These are phyloP conservation scores for Plasmodium fragile DNA, from an alignment of 169 alveolate genomes.

Conservation along the genomic window DNA sequence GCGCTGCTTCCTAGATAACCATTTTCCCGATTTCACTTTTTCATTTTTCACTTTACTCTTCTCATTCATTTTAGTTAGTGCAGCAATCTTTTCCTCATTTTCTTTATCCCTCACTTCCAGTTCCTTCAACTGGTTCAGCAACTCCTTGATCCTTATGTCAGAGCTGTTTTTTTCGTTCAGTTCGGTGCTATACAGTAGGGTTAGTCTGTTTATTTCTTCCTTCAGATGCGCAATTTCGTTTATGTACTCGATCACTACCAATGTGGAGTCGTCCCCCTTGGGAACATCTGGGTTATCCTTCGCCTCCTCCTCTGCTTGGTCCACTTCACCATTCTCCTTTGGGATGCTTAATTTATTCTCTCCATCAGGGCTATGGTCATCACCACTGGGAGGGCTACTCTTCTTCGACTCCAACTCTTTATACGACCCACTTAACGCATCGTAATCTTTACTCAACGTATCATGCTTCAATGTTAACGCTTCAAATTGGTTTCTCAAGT, in stretches of 20 bases:
- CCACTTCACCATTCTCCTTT: neutral
- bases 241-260: neutral
- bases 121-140: slow-evolving; percentile 3
- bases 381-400: neutral
- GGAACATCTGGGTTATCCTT: neutral
- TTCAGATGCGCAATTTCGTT: slow-evolving; percentile 33
- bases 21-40: neutral
- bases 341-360: neutral
- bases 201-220: slow-evolving; percentile 49
- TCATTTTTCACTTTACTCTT: slow-evolving; percentile 3
- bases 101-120: slow-evolving; percentile 14
- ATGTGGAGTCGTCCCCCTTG: neutral
- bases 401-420: neutral
- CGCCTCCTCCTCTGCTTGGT: neutral
- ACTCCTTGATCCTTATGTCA: slow-evolving; percentile 19
- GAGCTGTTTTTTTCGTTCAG: slow-evolving; percentile 45
- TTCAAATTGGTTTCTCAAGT: slow-evolving; percentile 20
- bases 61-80: neutral
- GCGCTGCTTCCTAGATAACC: neutral
- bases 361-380: neutral
- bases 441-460: slow-evolving; percentile 14
- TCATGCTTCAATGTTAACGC: neutral
- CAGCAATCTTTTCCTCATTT: slow-evolving; percentile 4
- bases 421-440: neutral
- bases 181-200: slow-evolving; percentile 42